Base-by-base conservation (phyloP, 495 filamentous ascomycete species). In the Podospora conica region DNA sequence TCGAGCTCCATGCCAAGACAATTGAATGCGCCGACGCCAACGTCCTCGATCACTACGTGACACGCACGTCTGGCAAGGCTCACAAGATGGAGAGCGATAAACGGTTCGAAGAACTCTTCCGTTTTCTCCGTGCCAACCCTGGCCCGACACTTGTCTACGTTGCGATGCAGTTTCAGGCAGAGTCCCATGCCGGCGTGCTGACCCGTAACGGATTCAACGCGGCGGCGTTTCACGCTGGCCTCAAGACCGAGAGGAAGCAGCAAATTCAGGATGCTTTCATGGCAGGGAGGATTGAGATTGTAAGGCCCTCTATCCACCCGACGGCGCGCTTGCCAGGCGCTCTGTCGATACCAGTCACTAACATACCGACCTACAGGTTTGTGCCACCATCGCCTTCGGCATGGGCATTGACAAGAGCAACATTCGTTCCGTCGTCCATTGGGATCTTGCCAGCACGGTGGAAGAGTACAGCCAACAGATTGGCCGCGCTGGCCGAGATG, bases 401-500 rank as follows among this genome's bases (percentile, higher is more conserved):
- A 86, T 86, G 84, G 84, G 84, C 1, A 85, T 86, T 27, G 84
- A 86, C 65, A 87, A 87, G 68, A 48, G 83, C 0, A 75, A 85
- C 60, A 86, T 87, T 55, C 75, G 85, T n/a, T 86, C 85, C 61
- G 74, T 87, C 29, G 71, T 86, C 9, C 84, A 87, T 65, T 85
- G 81, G 69, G 79, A 83, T 63, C 73, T 86, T 8, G 79, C 85
- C 0, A 80, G 77, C 53, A 82, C 81, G 25, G 71, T 87, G 8
- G 85, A 87, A 66, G 83, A 83, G 22, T 87, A 87, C 61, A 85
- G 83, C 58, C 84, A 86, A 64, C 83, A 87, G 68, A 82, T 87
- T 66, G 85, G 85, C 2, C 79, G 85, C 65, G 84, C 85, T 5
- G 85, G 85, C 18, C 74, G 85, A 63, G 85, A 87, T 70, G 82